A percentile compares a stretch with the other conserved stretches of the same genome.
phyloP scores from a whole-genome alignment of 306 rosid species.

The Ziziphus jujuba region DNA sequence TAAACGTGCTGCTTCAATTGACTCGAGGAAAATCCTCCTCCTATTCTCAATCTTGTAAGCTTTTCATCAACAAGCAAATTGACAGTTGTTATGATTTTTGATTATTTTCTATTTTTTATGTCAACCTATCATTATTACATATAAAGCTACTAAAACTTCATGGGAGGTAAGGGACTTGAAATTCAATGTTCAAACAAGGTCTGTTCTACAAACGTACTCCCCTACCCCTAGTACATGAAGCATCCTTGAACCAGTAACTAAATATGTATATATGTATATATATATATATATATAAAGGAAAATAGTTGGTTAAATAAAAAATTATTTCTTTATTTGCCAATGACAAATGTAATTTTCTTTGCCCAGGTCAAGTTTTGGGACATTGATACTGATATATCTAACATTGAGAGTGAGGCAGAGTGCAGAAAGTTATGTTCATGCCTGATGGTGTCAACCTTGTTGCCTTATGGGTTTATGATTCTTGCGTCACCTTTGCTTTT shows the following conservation, averaged over 20 bases:
- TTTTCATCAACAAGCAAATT: constrained; percentile 17
- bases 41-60: constrained; percentile 89
- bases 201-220: background rate
- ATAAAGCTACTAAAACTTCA: background rate
- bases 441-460: constrained; percentile 24
- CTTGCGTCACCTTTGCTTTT: constrained; percentile 19
- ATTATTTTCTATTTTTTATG: no score
- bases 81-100: background rate
- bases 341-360: no score
- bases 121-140: background rate
- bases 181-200: background rate
- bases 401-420: constrained; percentile 72
- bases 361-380: constrained; percentile 87
- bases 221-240: background rate
- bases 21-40: constrained; percentile 83
- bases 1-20: constrained; percentile 74
- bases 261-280: background rate
- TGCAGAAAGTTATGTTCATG: constrained; percentile 51
- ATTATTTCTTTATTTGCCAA: no score
- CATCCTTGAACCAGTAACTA: background rate
- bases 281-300: no score
- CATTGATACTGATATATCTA: constrained; percentile 79
- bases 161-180: background rate
- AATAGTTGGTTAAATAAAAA: no score
- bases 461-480: constrained; percentile 1